phyloP scores from a whole-genome alignment of 805 yeast species.

The Monosporozyma unispora region DNA sequence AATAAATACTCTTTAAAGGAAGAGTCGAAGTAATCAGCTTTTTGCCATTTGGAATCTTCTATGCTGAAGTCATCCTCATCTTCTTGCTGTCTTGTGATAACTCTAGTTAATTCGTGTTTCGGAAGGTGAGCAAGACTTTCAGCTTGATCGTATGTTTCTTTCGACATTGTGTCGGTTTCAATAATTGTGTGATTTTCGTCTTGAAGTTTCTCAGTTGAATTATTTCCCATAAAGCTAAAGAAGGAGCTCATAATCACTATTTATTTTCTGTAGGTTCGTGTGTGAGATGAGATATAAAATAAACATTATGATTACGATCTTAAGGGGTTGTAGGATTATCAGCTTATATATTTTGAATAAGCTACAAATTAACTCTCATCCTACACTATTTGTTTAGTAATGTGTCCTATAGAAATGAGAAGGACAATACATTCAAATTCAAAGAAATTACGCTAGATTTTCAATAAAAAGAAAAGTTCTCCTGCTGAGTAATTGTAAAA shows the following conservation, averaged over 20 bases:
- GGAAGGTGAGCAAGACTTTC: not conserved
- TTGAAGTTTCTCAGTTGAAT: not conserved
- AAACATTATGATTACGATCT: too few relatives aligned
- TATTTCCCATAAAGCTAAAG: not conserved
- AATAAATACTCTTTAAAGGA: constrained; percentile 22
- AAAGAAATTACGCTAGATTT: not conserved
- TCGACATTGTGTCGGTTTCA: not conserved
- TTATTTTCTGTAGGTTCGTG: not conserved
- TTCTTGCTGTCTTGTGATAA: not conserved
- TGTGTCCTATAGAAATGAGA: not conserved
- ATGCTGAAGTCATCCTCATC: not conserved
- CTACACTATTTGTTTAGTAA: not conserved
- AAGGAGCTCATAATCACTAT: not conserved
- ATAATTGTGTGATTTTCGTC: not conserved
- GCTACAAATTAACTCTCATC: not conserved
- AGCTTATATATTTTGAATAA: not conserved
- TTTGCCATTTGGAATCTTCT: constrained; percentile 10
- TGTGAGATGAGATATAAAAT: too few relatives aligned
- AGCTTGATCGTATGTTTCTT: not conserved
- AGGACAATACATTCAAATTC: not conserved
- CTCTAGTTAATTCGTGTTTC: not conserved
- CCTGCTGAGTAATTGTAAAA: not conserved
- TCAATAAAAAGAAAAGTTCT: not conserved
- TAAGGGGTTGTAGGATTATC: not conserved
- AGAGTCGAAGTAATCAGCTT: constrained; percentile 14